These are phyloP conservation scores for Ganoderma lingzhi DNA, from an alignment of 1,284 basidiomycete genomes.

Conservation along the genomic window DNA sequence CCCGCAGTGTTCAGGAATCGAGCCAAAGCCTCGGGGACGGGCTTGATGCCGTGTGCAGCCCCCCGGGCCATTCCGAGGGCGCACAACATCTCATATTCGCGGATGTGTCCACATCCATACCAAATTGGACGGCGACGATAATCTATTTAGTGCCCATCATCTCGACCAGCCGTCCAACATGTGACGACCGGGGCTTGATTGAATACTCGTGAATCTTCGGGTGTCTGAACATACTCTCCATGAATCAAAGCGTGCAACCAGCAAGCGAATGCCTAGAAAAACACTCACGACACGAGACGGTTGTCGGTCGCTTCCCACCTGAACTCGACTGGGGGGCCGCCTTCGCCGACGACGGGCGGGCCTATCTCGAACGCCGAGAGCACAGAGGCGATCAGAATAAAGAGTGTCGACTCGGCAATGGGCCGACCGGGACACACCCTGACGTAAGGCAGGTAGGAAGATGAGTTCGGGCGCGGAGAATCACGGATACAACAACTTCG, in stretches of 20 bases:
- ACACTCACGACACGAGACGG: not conserved
- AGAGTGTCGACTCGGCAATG: constrained; percentile 21
- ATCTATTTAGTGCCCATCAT: not conserved
- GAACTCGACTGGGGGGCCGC: not conserved
- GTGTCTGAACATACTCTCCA: not conserved
- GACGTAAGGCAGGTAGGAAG: not conserved
- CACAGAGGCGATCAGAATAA: constrained; percentile 22
- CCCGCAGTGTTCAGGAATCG: no score
- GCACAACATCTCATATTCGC: no score
- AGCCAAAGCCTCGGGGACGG: no score
- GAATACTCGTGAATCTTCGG: not conserved
- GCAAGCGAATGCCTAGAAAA: not conserved
- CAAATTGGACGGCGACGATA: no score
- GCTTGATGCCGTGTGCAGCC: no score
- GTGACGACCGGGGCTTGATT: not conserved
- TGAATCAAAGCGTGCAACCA: not conserved
- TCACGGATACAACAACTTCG: not conserved
- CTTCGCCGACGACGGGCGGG: constrained; percentile 10
- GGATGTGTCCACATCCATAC: no score
- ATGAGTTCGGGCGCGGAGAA: no score
- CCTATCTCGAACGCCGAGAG: constrained; percentile 19
- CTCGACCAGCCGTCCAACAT: not conserved
- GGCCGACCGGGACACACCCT: constrained; percentile 26
- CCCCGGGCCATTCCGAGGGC: no score
- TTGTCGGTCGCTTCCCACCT: not conserved